Evolutionary conservation across 1,139 yeast genomes (phyloP), one percentile per base, ranked within the genome.

Genomic region (Suhomyces atakaporum): DNA sequence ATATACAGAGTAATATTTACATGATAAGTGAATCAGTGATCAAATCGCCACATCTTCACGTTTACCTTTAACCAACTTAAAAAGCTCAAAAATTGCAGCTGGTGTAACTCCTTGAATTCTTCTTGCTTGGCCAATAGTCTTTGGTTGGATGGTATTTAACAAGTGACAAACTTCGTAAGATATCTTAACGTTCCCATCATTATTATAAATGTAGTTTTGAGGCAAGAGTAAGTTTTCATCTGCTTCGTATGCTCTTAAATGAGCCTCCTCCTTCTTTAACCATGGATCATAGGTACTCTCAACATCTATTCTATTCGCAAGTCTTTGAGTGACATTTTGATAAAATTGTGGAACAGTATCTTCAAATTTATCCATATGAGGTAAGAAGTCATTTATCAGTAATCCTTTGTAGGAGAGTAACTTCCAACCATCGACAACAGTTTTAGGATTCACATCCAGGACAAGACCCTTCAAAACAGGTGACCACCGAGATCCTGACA

Each of bases 21-120:
- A 44, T n/a, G n/a, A n/a, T n/a, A n/a, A n/a, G n/a, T n/a, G n/a
- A n/a, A n/a, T n/a, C n/a, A n/a, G n/a, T n/a, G n/a, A n/a, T n/a
- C n/a, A n/a, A n/a, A n/a, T n/a, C n/a, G n/a, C n/a, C n/a, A n/a
- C 12, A 6, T 24, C 26, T 11, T 12, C 26, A n/a, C 26, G 71
- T 16, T 50, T 54, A 7, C 61, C 58, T 38, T 56, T 62, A 3
- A 69, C 74, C 36, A 72, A 53, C 42, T 67, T 69, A 46, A 78
- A 83, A 27, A 84, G 67, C 49, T 83, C 89, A 50, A 83, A 83
- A 3, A 83, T 66, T 0, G 90, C 84, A 2, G 89, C 87, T 0
- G 97, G 96, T 0, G 97, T 92, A 1, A 92, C 82, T 0, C 98
- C 97, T 53, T 92, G 95, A 12, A 90, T 84, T 48, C 97, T 73